These are phyloP conservation scores for Volutella citrinella DNA, from an alignment of 2,329 filamentous ascomycete species.

Conservation along the genomic window DNA sequence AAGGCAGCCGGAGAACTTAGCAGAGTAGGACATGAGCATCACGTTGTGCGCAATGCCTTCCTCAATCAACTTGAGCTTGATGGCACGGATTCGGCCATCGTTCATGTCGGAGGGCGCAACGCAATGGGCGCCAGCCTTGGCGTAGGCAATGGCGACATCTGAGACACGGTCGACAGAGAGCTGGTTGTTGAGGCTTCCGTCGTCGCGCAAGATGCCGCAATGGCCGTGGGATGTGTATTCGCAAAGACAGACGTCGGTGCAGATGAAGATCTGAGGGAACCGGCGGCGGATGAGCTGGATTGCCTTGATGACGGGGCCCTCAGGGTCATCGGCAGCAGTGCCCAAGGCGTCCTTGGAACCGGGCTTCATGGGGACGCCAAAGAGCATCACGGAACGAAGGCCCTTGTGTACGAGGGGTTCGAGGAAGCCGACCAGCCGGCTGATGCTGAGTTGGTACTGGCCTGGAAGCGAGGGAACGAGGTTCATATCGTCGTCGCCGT, in stretches of 20 bases:
- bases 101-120: conserved; percentile 99
- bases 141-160: conserved; percentile 96
- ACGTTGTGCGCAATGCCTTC: conserved; percentile 88
- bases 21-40: conserved; percentile 94
- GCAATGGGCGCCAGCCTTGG: conserved; percentile 92
- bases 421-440: conserved; percentile 80
- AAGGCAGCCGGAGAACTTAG: conserved; percentile 94
- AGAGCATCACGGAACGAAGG: conserved; percentile 88
- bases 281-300: conserved; percentile 80
- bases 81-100: conserved; percentile 92
- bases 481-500: conserved; percentile 88
- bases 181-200: conserved; percentile 88
- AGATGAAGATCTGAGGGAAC: conserved; percentile 90
- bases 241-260: conserved; percentile 92
- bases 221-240: conserved; percentile 98
- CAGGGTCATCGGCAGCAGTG: conserved; percentile 87
- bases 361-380: conserved; percentile 83
- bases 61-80: conserved; percentile 97
- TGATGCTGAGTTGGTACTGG: conserved; percentile 84
- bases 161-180: conserved; percentile 92
- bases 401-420: conserved; percentile 86
- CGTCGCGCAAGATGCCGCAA: conserved; percentile 91
- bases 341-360: conserved; percentile 87
- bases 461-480: conserved; percentile 87
- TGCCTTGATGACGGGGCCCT: conserved; percentile 83